Base-by-base conservation (phyloP, 225 moss, liverwort and hornwort genomes). In the Bryum argenteum region DNA sequence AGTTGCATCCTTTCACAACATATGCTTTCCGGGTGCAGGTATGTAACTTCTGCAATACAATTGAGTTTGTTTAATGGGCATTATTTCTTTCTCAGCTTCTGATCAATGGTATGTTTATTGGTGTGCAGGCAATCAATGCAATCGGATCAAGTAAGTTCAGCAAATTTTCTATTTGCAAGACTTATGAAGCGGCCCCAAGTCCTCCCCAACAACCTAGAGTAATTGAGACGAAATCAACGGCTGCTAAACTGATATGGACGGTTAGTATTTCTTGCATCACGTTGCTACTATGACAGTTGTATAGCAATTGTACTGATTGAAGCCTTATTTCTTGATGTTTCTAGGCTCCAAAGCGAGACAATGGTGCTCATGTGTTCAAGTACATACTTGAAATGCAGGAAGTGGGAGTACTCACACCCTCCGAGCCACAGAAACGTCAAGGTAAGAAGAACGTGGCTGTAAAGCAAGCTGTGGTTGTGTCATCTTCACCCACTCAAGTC, bases 11-110 rank as follows among this genome's bases (percentile, higher is more conserved):
- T 1, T 75, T 78, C 28, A 63, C 78, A 43, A 71, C 71, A 44
- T 83, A 75, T 26, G 82, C 82, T 24, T 82, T 82, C 51, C 75
- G 75, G 20, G 66, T 82, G 42, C 57, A 82, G 82, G 82, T 82
- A 58, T n/a, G 20, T 43, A 13, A 66, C 24, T 45, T 11, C 38
- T 37, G 11, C 58, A 48, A n/a, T n/a, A n/a, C n/a, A n/a, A n/a
- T n/a, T n/a, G n/a, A n/a, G n/a, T n/a, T n/a, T n/a, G n/a, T n/a
- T n/a, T n/a, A n/a, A n/a, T n/a, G n/a, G n/a, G n/a, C n/a, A n/a
- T n/a, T n/a, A n/a, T n/a, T n/a, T n/a, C n/a, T n/a, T n/a, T n/a
- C n/a, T n/a, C n/a, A n/a, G n/a, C n/a, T n/a, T 13, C 33, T 33
- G 33, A 33, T 33, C 4, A 6, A 33, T 33, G n/a, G n/a, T n/a